Percentiles rank a stretch among this genome's conserved stretches.
These are phyloP conservation scores for Spathaspora boniae DNA, from an alignment of 805 yeast genomes.

Conservation along the genomic window DNA sequence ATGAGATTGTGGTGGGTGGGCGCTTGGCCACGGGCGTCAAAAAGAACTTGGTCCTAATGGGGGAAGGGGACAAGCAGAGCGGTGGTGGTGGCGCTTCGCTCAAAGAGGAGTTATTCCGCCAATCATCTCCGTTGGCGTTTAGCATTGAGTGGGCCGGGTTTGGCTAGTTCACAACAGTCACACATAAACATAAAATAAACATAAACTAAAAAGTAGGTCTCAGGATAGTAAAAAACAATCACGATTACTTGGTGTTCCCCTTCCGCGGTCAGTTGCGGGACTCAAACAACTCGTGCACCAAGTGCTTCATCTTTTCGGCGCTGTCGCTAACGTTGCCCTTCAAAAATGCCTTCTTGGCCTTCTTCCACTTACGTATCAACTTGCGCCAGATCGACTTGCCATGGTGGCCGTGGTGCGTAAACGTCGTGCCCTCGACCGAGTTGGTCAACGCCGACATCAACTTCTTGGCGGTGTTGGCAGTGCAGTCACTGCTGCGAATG, in stretches of 20 bases:
- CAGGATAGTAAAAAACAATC: too few relatives aligned
- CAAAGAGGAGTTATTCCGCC: slow-evolving; percentile 5
- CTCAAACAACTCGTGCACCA: not conserved
- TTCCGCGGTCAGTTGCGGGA: too few relatives aligned
- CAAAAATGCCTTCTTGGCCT: too few relatives aligned
- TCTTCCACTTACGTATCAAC: too few relatives aligned
- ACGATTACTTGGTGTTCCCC: not conserved
- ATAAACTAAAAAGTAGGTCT: too few relatives aligned
- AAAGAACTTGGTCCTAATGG: slow-evolving; percentile 69
- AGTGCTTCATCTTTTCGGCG: not conserved
- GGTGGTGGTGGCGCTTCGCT: slow-evolving; percentile 2
- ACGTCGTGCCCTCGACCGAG: too few relatives aligned
- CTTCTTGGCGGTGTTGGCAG: too few relatives aligned
- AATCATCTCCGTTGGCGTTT: slow-evolving; percentile 43
- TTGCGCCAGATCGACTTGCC: too few relatives aligned
- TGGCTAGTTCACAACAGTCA: slow-evolving; percentile 49
- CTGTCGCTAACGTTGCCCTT: too few relatives aligned
- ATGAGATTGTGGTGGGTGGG: slow-evolving; percentile 76
- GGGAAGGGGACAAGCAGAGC: slow-evolving; percentile 14
- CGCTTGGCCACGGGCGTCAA: slow-evolving; percentile 90
- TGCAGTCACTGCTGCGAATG: too few relatives aligned
- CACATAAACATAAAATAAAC: not conserved
- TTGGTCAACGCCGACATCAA: too few relatives aligned
- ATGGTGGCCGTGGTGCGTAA: too few relatives aligned
- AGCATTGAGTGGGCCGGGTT: slow-evolving; percentile 97